These are phyloP conservation scores for Rhodamnia rubescens DNA, from an alignment of 345 rosid species.

Conservation along the genomic window DNA sequence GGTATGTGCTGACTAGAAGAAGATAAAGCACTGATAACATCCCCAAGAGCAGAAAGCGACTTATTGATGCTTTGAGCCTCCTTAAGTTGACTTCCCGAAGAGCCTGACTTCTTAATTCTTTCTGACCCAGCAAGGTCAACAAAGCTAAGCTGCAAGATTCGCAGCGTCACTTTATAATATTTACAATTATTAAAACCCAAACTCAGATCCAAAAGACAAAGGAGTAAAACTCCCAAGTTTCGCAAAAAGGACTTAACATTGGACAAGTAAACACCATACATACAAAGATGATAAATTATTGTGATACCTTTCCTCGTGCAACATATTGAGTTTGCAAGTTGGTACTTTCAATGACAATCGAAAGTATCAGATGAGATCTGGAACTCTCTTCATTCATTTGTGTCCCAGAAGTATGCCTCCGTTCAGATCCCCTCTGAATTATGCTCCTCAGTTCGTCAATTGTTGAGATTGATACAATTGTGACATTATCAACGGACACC, in stretches of 20 bases:
- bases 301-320: conserved; percentile 80
- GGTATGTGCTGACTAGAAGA: conserved; percentile 84
- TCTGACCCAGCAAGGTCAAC: conserved; percentile 99
- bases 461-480: conserved; percentile 57
- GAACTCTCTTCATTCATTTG: conserved; percentile 97
- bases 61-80: conserved; percentile 98
- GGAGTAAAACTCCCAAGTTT: not conserved
- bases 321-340: conserved; percentile 86
- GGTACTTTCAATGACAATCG: conserved; percentile 85
- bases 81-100: conserved; percentile 73
- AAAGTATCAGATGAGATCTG: conserved; percentile 87
- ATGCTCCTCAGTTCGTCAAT: conserved; percentile 61
- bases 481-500: conserved; percentile 83
- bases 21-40: conserved; percentile 88
- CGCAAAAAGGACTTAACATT: not conserved
- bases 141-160: conserved; percentile 66
- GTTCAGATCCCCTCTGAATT: conserved; percentile 75
- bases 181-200: not conserved
- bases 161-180: not conserved
- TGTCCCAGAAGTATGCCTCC: conserved; percentile 77
- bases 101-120: conserved; percentile 92
- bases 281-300: not conserved
- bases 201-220: not conserved
- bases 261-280: not conserved
- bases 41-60: conserved; percentile 91